phyloP scores from a whole-genome alignment of 2,329 filamentous ascomycete species.

The Exserohilum turcica region DNA sequence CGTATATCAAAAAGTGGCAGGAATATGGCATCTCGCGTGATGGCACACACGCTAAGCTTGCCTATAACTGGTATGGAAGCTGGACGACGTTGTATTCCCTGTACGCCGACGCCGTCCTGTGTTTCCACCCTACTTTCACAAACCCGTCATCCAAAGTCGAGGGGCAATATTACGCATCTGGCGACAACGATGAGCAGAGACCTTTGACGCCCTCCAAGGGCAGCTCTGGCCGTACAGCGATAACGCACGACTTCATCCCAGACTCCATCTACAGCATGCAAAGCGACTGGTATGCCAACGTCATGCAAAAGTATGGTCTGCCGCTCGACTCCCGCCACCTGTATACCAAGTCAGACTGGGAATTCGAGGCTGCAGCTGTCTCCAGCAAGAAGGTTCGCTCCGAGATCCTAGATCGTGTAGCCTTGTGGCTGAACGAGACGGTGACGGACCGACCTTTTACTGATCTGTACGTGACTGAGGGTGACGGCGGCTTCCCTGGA shows the following conservation, averaged over 20 bases:
- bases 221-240: slow-evolving; percentile 30
- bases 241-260: slow-evolving; percentile 67
- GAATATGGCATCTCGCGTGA: slow-evolving; percentile 70
- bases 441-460: slow-evolving; percentile 75
- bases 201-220: slow-evolving; percentile 23
- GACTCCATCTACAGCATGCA: slow-evolving; percentile 77
- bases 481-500: slow-evolving; percentile 73
- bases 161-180: slow-evolving; percentile 10
- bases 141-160: slow-evolving; percentile 27
- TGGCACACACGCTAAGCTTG: slow-evolving; percentile 74
- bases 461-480: slow-evolving; percentile 82
- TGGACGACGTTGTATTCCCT: slow-evolving; percentile 88
- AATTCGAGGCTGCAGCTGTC: slow-evolving; percentile 85
- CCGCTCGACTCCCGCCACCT: slow-evolving; percentile 81
- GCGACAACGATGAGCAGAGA: slow-evolving; percentile 19
- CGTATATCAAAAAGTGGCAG: slow-evolving; percentile 76
- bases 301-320: slow-evolving; percentile 80
- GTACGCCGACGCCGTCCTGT: slow-evolving; percentile 78
- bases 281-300: slow-evolving; percentile 78
- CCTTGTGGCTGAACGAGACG: slow-evolving; percentile 84
- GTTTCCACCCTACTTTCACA: slow-evolving; percentile 70
- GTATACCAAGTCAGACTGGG: slow-evolving; percentile 90
- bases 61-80: slow-evolving; percentile 79
- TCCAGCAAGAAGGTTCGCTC: slow-evolving; percentile 69
- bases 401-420: slow-evolving; percentile 75